Percentiles rank a stretch among this genome's conserved stretches.
phyloP scores from a whole-genome alignment of 768 basidiomycete genomes.

The Boletus bicolor region DNA sequence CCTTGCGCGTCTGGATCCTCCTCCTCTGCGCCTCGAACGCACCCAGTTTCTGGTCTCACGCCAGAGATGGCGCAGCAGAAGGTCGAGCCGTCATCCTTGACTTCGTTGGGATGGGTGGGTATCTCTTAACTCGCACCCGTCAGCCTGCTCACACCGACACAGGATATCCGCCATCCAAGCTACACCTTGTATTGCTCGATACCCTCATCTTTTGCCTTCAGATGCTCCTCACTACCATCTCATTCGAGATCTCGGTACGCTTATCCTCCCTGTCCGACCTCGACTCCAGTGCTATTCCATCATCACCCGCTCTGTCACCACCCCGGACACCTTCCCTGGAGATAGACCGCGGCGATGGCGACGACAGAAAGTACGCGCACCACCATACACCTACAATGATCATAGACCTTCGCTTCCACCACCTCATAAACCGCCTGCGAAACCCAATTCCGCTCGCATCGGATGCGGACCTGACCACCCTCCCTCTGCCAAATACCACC shows the following conservation, averaged over 20 bases:
- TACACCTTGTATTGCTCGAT: conserved; percentile 66
- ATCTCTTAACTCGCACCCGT: background rate
- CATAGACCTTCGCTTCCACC: conserved; percentile 58
- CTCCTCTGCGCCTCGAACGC: conserved; percentile 57
- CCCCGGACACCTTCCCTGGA: conserved; percentile 27
- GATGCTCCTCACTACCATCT: conserved; percentile 59
- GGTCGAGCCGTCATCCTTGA: conserved; percentile 69
- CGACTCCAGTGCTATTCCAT: conserved; percentile 36
- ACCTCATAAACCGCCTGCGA: conserved; percentile 55
- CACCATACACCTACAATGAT: conserved; percentile 43
- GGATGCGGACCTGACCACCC: conserved; percentile 31
- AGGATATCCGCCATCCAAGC: conserved; percentile 62
- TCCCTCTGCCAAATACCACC: conserved; percentile 63
- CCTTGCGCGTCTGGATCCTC: conserved; percentile 67
- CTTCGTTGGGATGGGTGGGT: conserved; percentile 75
- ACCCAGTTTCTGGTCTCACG: conserved; percentile 61
- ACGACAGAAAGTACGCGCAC: conserved; percentile 18
- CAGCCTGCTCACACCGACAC: conserved; percentile 12
- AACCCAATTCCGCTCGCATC: conserved; percentile 44
- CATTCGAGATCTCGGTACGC: conserved; percentile 55
- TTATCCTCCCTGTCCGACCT: conserved; percentile 40
- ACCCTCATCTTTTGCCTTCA: conserved; percentile 65
- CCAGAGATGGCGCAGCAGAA: conserved; percentile 47
- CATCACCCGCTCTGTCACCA: conserved; percentile 22
- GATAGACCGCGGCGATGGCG: conserved; percentile 14